These are phyloP conservation scores for Pittosporum tobira DNA, from an alignment of 129 eudicot species.

Conservation along the genomic window DNA sequence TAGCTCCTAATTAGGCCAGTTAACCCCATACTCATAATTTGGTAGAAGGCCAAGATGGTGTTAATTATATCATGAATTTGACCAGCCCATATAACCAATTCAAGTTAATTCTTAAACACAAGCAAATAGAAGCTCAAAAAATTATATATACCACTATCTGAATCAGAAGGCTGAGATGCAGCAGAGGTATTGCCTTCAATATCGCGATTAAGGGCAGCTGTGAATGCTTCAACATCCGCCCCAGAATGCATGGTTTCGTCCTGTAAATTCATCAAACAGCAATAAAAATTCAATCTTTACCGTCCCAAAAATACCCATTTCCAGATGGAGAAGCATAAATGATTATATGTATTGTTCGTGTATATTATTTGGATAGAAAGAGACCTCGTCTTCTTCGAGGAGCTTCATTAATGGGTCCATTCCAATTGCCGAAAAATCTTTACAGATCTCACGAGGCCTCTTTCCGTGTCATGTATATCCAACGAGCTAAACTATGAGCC, in stretches of 20 bases:
- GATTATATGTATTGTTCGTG: too few species aligned
- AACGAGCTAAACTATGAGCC: too few species aligned
- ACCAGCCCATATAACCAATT: neutral
- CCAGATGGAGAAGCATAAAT: neutral
- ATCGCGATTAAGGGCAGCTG: slow-evolving; percentile 87
- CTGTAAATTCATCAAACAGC: slow-evolving; percentile 25
- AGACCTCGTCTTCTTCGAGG: slow-evolving; percentile 93
- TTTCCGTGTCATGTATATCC: too few species aligned
- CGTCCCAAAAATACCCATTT: neutral
- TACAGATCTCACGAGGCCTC: neutral
- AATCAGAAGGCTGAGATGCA: slow-evolving; percentile 39
- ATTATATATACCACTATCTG: slow-evolving; percentile 17
- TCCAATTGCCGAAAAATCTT: slow-evolving; percentile 1
- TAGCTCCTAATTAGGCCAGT: neutral
- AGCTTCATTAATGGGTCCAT: slow-evolving; percentile 92
- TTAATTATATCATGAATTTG: neutral
- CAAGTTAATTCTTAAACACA: neutral
- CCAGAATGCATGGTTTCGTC: slow-evolving; percentile 95
- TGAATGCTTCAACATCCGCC: slow-evolving; percentile 90
- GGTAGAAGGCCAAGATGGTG: neutral
- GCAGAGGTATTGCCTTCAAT: slow-evolving; percentile 65
- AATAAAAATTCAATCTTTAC: neutral
- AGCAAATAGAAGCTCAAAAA: neutral
- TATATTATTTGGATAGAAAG: neutral
- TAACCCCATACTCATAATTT: neutral